A percentile compares a stretch with the other conserved stretches of the same genome.
Conservation (phyloP, 2,329 filamentous ascomycete genomes). For the Paracoccidioides brasiliensis region DNA sequence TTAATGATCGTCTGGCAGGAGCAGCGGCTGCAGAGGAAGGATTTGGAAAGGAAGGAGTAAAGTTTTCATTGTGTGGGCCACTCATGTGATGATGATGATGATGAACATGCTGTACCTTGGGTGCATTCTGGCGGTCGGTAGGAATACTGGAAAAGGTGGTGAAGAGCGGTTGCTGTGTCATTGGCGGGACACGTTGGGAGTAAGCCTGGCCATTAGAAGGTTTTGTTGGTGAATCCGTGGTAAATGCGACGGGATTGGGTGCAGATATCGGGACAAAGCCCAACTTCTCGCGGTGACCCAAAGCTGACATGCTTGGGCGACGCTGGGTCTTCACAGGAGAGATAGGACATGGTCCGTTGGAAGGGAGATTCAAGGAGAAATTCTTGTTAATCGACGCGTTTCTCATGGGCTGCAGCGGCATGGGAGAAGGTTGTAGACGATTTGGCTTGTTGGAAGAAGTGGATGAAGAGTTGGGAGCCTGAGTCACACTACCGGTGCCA, state of each 20-base stretch:
- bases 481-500: too few relatives aligned
- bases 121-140: conserved; percentile 34
- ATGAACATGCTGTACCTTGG: conserved; percentile 30
- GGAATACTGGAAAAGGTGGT: conserved; percentile 36
- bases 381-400: conserved; percentile 41
- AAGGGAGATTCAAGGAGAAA: conserved; percentile 52
- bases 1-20: conserved; percentile 46
- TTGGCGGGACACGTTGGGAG: conserved; percentile 21
- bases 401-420: conserved; percentile 34
- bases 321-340: conserved; percentile 57
- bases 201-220: conserved; percentile 23
- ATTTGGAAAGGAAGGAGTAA: conserved; percentile 26
- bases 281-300: conserved; percentile 48
- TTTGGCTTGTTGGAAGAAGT: conserved; percentile 18
- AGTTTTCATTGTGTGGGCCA: conserved; percentile 31
- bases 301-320: conserved; percentile 40
- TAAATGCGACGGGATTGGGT: conserved; percentile 31
- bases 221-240: conserved; percentile 38
- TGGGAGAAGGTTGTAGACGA: conserved; percentile 40
- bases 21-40: conserved; percentile 33
- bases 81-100: too few relatives aligned
- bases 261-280: conserved; percentile 48
- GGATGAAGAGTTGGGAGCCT: conserved; percentile 14
- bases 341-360: conserved; percentile 36
- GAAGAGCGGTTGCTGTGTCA: conserved; percentile 36